These are phyloP conservation scores for Cordia subcordata DNA, from an alignment of 257 asterid species.

Conservation along the genomic window DNA sequence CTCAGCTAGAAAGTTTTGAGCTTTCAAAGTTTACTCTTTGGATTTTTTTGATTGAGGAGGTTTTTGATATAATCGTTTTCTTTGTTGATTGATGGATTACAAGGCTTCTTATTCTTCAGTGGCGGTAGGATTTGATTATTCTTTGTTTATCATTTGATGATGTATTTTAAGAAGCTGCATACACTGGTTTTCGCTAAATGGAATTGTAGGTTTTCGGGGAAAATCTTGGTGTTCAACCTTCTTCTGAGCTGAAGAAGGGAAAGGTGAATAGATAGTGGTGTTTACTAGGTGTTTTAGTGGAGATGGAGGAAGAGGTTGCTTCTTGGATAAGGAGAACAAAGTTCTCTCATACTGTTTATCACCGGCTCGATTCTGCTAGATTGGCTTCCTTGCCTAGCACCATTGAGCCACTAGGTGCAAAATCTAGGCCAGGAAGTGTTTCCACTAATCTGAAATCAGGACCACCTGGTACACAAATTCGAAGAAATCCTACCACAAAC, in stretches of 20 bases:
- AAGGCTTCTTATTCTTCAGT: slow-evolving; percentile 23
- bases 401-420: slow-evolving; percentile 24
- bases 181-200: slow-evolving; percentile 14
- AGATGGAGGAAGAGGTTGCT: slow-evolving; percentile 73
- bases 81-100: slow-evolving; percentile 19
- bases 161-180: slow-evolving; percentile 19
- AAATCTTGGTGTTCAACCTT: slow-evolving; percentile 27
- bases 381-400: slow-evolving; percentile 44
- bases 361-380: slow-evolving; percentile 64
- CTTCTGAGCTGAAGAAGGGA: slow-evolving; percentile 22
- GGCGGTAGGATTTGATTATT: slow-evolving; percentile 32
- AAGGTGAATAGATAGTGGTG: slow-evolving; percentile 12
- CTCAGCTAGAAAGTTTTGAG: too few species aligned
- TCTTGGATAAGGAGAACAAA: slow-evolving; percentile 93
- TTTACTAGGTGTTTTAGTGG: slow-evolving; percentile 16
- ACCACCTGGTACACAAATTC: slow-evolving; percentile 29
- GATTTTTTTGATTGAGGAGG: slow-evolving; percentile 8
- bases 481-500: slow-evolving; percentile 33
- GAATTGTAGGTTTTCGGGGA: slow-evolving; percentile 14
- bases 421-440: slow-evolving; percentile 30
- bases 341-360: slow-evolving; percentile 76
- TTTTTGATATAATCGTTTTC: slow-evolving; percentile 6
- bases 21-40: background rate
- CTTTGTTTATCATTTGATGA: slow-evolving; percentile 33
- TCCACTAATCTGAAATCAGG: slow-evolving; percentile 17